A percentile compares a stretch with the other conserved stretches of the same genome.
These are phyloP conservation scores for Thermothielavioides terrestris DNA, from an alignment of 495 filamentous ascomycete genomes.

Conservation along the genomic window DNA sequence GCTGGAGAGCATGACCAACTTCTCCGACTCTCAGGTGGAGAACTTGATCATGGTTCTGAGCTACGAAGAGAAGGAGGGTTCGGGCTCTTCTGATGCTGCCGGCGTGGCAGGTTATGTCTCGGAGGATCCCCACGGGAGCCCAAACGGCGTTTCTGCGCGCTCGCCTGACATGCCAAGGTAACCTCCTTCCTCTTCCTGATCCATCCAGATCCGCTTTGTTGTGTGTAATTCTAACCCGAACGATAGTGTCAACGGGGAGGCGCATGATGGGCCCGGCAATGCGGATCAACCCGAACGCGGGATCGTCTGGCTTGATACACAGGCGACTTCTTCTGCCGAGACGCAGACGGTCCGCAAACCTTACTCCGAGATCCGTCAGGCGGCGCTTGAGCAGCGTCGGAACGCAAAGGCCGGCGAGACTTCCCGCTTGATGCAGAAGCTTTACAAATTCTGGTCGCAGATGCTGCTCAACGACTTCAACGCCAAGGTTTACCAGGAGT, in stretches of 20 bases:
- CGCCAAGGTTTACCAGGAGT: slow-evolving; percentile 69
- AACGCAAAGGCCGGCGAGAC: slow-evolving; percentile 39
- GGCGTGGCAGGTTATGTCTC: slow-evolving; percentile 16
- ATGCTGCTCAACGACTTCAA: slow-evolving; percentile 72
- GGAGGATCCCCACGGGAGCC: background rate
- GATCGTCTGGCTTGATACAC: slow-evolving; percentile 13
- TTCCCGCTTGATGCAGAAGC: slow-evolving; percentile 49
- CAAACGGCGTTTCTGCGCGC: slow-evolving; percentile 1
- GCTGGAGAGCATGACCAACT: slow-evolving; percentile 37
- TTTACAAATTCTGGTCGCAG: slow-evolving; percentile 75
- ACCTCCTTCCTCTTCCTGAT: too few relatives aligned
- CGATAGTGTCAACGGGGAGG: slow-evolving; percentile 8
- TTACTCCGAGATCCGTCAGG: slow-evolving; percentile 47
- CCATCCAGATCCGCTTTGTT: background rate
- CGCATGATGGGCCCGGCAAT: background rate
- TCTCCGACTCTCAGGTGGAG: slow-evolving; percentile 49
- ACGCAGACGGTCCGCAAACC: slow-evolving; percentile 42
- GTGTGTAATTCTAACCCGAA: background rate
- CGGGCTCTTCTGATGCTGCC: slow-evolving; percentile 5
- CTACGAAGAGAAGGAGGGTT: slow-evolving; percentile 11
- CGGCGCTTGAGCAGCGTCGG: slow-evolving; percentile 50
- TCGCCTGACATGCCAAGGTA: slow-evolving; percentile 4
- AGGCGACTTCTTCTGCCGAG: slow-evolving; percentile 1
- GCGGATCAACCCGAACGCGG: background rate
- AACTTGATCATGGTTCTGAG: slow-evolving; percentile 24